These are phyloP conservation scores for Paspalum vaginatum DNA, from an alignment of 176 grass and related monocot species.

Conservation along the genomic window DNA sequence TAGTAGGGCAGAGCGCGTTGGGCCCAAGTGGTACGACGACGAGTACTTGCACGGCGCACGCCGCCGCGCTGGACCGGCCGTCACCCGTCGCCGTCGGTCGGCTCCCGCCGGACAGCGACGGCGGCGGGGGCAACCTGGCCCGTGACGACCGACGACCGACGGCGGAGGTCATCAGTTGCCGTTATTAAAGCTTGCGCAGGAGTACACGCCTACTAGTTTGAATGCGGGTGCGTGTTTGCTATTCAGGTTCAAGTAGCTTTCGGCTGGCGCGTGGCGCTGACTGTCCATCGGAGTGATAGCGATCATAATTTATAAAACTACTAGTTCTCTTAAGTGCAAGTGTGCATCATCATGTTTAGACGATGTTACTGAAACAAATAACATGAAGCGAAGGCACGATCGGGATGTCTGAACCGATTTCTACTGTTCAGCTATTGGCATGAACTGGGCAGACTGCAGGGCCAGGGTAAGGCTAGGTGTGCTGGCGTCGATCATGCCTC, in stretches of 20 bases:
- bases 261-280: background rate
- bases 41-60: background rate
- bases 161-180: background rate
- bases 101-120: slow-evolving; percentile 8
- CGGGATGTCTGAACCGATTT: background rate
- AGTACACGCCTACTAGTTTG: no score
- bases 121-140: background rate
- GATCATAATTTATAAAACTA: background rate
- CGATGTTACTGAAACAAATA: background rate
- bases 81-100: background rate
- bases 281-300: background rate
- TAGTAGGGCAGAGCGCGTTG: background rate
- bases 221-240: background rate
- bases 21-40: background rate
- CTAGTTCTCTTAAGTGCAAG: background rate
- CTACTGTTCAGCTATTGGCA: background rate
- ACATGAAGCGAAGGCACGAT: background rate
- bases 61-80: background rate
- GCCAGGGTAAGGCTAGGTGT: slow-evolving; percentile 11
- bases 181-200: background rate
- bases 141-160: background rate
- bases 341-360: background rate
- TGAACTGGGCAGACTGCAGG: background rate
- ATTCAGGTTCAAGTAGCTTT: background rate
- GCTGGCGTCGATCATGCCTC: background rate